These are phyloP conservation scores for Alternaria metachromatica DNA, from an alignment of 2,329 filamentous ascomycete genomes.

Conservation along the genomic window DNA sequence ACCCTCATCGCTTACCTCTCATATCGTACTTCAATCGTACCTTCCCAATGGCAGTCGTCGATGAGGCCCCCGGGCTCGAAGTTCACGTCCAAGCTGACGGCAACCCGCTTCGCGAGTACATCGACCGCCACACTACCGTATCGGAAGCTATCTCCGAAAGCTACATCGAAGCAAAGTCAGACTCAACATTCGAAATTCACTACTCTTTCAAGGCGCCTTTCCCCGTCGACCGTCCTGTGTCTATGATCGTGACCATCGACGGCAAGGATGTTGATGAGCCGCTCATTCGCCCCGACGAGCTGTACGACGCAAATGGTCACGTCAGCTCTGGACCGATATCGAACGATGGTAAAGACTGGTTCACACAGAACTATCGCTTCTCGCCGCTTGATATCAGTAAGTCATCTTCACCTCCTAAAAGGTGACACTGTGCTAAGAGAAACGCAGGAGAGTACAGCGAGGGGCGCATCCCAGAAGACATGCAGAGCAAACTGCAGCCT, in stretches of 20 bases:
- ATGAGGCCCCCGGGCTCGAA: conserved; percentile 17
- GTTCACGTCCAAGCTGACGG: conserved; percentile 27
- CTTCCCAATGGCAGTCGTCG: conserved; percentile 19
- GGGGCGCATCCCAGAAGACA: background rate
- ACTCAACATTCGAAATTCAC: conserved; percentile 24
- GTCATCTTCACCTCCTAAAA: background rate
- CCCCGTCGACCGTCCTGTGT: conserved; percentile 11
- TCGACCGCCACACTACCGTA: conserved; percentile 17
- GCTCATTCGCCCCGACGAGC: conserved; percentile 6
- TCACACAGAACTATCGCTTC: conserved; percentile 23
- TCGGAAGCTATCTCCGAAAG: conserved; percentile 18
- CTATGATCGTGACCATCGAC: conserved; percentile 23
- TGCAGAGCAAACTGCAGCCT: conserved; percentile 4
- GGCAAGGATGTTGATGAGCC: conserved; percentile 18
- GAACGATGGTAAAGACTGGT: background rate
- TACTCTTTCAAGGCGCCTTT: conserved; percentile 17
- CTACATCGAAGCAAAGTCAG: conserved; percentile 37
- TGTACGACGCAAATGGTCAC: conserved; percentile 5
- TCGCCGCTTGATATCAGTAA: conserved; percentile 13
- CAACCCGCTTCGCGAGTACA: conserved; percentile 28
- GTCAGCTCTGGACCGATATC: conserved; percentile 9
- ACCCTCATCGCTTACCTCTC: background rate
- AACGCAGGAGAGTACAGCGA: background rate
- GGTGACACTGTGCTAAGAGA: background rate
- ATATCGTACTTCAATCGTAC: no score